Conservation (phyloP, 2,329 filamentous ascomycete species). For the Leptographium radiaticola region DNA sequence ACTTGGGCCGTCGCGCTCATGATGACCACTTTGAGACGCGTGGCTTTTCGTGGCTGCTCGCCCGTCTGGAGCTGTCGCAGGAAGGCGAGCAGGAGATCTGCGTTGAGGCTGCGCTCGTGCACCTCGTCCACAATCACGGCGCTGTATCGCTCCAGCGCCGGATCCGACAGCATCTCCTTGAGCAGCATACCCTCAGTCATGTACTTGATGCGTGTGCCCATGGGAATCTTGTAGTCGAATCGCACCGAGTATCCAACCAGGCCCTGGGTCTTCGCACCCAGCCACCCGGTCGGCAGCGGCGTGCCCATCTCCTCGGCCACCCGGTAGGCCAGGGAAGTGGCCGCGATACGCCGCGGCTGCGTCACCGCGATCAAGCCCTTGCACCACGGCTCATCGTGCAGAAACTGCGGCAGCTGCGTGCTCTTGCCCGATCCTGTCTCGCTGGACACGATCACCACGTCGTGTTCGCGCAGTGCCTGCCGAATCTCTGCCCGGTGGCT, state of each 20-base stretch:
- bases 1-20: constrained; percentile 97
- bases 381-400: constrained; percentile 72
- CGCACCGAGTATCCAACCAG: constrained; percentile 85
- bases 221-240: constrained; percentile 79
- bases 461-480: constrained; percentile 29
- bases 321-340: constrained; percentile 76
- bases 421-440: constrained; percentile 96
- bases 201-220: constrained; percentile 78
- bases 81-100: constrained; percentile 83
- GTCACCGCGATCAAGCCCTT: constrained; percentile 86
- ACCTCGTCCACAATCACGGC: constrained; percentile 92
- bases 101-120: constrained; percentile 89
- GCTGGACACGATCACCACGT: constrained; percentile 72
- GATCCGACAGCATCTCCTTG: constrained; percentile 83
- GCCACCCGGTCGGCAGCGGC: constrained; percentile 25
- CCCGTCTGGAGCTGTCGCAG: constrained; percentile 51
- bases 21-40: constrained; percentile 75
- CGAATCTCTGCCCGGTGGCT: constrained; percentile 58
- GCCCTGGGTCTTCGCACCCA: constrained; percentile 21
- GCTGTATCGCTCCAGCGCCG: constrained; percentile 71
- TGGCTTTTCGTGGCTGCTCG: constrained; percentile 37
- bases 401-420: constrained; percentile 88
- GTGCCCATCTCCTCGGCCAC: constrained; percentile 66
- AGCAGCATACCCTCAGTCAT: constrained; percentile 93
- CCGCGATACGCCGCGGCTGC: constrained; percentile 84